Base-by-base conservation (phyloP, 2,329 filamentous ascomycete genomes). In the Colletotrichum tofieldiae region DNA sequence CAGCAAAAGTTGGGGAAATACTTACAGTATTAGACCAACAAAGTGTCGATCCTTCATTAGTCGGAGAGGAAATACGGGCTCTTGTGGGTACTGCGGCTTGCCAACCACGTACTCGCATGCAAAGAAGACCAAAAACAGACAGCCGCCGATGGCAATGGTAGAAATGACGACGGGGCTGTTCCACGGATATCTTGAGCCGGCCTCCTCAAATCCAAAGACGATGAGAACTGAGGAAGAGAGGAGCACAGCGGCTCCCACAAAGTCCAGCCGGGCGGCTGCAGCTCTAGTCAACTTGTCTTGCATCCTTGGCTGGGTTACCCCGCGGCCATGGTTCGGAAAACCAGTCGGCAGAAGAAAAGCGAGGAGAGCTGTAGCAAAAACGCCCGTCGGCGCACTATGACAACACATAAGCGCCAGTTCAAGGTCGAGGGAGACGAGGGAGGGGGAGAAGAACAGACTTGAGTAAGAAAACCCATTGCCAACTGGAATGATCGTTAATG, bases 381-480 rank as follows among this genome's bases (percentile, higher is more conserved):
- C 76, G 7, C 78, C 78, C 5, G 75, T 76, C 2, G 81, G 81
- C 14, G 77, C 80, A 60, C 79, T 83, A 52, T 7, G 61, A 47
- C 23, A 26, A 61, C 29, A n/a, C 7, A 41, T 59, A 18, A 61
- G 26, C 45, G 20, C 18, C 23, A 23, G 23, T 55, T 49, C 18
- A 49, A 65, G 32, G 32, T 9, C 41, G 20, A 29, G 18, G 55
- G 47, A 37, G 18, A 20, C 16, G 26, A 29, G 54, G 37, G 58
- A 45, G 51, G 20, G 26, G 29, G 26, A 35, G 20, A 2, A n/a
- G 14, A 23, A 77, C 81, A 45, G 59, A 85, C 83, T 87, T 87
- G 11, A 87, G 78, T 47, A 82, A 81, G 73, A 87, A 86, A 2
- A 86, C 83, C 85, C 85, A 85, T 74, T 84, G 76, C 85, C 84